Evolutionary conservation across 225 moss, liverwort and hornwort genomes (phyloP).

Genomic region (Pseudoscleropodium purum): DNA sequence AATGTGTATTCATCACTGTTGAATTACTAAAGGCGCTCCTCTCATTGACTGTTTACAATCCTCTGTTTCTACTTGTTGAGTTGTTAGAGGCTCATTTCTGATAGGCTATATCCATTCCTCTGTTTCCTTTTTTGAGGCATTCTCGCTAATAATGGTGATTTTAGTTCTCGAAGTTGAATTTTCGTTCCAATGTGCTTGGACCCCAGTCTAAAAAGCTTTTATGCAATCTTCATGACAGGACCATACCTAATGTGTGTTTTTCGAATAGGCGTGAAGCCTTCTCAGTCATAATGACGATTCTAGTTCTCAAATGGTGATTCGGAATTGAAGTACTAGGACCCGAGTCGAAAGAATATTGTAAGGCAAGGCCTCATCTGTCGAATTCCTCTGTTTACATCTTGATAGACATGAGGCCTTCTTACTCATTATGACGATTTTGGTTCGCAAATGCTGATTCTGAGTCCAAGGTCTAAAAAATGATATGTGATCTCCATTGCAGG

Average conservation of each 20-base stretch:
- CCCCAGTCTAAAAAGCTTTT: not conserved
- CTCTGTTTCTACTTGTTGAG: not conserved
- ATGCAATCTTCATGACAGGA: not conserved
- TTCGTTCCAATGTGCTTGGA: not conserved
- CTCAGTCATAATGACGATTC: not conserved
- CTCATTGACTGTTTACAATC: not conserved
- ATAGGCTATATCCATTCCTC: not conserved
- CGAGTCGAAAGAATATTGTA: not conserved
- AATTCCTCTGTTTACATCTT: not conserved
- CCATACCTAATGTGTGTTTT: not conserved
- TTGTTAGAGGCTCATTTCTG: not conserved
- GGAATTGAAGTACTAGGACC: not conserved
- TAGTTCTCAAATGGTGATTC: not conserved
- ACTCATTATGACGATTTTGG: not conserved
- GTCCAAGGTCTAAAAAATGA: not conserved
- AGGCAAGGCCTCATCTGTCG: slow-evolving; percentile 8
- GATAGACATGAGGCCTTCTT: not conserved
- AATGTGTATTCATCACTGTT: not conserved
- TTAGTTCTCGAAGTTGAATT: not conserved
- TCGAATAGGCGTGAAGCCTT: not conserved
- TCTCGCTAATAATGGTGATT: not conserved
- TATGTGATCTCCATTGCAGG: not conserved
- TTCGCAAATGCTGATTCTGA: not conserved
- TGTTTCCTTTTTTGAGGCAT: not conserved
- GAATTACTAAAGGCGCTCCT: not conserved